Base-by-base conservation (phyloP, 2,329 filamentous ascomycete genomes). In the Colletotrichum melonis region DNA sequence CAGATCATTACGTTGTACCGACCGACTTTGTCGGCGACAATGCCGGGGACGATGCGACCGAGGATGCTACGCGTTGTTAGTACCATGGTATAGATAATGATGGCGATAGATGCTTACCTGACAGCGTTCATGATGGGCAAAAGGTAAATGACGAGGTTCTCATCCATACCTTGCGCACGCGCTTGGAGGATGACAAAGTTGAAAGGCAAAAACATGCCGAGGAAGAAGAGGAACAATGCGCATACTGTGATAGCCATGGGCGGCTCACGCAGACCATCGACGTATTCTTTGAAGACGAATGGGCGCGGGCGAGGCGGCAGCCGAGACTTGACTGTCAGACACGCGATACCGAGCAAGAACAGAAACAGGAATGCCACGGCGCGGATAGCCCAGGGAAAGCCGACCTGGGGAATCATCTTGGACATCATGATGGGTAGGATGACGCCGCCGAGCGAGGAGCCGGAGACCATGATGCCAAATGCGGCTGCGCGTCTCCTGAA, bases 401-500 rank as follows among this genome's bases (percentile, higher is more conserved):
- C 85, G 52, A 86, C 79, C 3, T 71, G 49, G 32, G 84, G 83
- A 73, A 92, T 83, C 75, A 92, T 83, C 73, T 89, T 84, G 72
- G 90, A 82, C 68, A 84, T 87, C 73, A 94, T 86, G 74, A 93
- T 91, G 62, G 93, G 82, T 69, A 93, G 90, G 16, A 89, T 83
- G 58, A 86, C 82, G 28, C 89, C 89, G 2, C 89, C 89, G 6
- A 91, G 75, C 5, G 86, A 88, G 0, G 87, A 88, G 6, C 89
- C 89, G 2, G 87, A 84, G 3, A 87, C 86, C 76, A 86, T 84
- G 75, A 91, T 82, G 9, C 89, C 89, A 14, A 89, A 85, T 9
- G 88, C 89, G 42, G 86, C 81, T 26, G 86, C 88, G 22, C 89
- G 85, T 12, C 83, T 84, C 54, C 82, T 84, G 72, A 82, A 82